Evolutionary conservation across 1,139 yeast species (phyloP).

Genomic region (Candida glucosophila): DNA sequence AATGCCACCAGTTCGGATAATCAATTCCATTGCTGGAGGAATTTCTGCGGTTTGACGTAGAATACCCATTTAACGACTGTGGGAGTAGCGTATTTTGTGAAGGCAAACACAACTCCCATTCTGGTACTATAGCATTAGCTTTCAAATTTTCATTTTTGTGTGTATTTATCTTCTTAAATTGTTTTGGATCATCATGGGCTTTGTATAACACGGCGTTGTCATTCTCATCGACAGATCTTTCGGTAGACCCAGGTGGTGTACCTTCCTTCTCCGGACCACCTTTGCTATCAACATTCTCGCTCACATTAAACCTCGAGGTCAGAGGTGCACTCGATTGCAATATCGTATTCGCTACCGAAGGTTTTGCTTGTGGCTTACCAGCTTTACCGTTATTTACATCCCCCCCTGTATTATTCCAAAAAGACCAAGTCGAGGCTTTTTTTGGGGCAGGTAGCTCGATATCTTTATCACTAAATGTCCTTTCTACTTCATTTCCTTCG

Average conservation of each 20-base stretch:
- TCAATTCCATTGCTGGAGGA: conserved; percentile 14
- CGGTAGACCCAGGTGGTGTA: conserved; percentile 6
- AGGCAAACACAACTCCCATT: conserved; percentile 35
- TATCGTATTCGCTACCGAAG: conserved; percentile 22
- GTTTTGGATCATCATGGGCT: conserved; percentile 34
- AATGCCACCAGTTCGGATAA: conserved; percentile 29
- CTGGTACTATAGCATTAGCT: conserved; percentile 37
- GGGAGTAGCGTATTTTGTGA: conserved; percentile 13
- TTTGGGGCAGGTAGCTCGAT: no score
- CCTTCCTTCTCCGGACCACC: conserved; percentile 21
- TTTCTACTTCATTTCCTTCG: no score
- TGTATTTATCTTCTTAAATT: conserved; percentile 36
- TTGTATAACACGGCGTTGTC: conserved; percentile 42
- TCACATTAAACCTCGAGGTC: conserved; percentile 12
- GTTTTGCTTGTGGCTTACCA: conserved; percentile 5
- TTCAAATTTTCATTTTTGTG: conserved; percentile 36
- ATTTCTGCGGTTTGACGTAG: conserved; percentile 18
- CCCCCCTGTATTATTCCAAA: conserved; percentile 21
- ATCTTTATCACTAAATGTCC: no score
- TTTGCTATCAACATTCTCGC: conserved; percentile 30
- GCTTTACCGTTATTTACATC: conserved; percentile 5
- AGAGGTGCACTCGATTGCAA: conserved; percentile 24
- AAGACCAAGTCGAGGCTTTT: conserved; percentile 20
- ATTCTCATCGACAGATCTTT: conserved; percentile 6
- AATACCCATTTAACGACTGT: conserved; percentile 15